These are phyloP conservation scores for Pyracantha coccinea DNA, from an alignment of 331 rosid genomes.

Conservation along the genomic window DNA sequence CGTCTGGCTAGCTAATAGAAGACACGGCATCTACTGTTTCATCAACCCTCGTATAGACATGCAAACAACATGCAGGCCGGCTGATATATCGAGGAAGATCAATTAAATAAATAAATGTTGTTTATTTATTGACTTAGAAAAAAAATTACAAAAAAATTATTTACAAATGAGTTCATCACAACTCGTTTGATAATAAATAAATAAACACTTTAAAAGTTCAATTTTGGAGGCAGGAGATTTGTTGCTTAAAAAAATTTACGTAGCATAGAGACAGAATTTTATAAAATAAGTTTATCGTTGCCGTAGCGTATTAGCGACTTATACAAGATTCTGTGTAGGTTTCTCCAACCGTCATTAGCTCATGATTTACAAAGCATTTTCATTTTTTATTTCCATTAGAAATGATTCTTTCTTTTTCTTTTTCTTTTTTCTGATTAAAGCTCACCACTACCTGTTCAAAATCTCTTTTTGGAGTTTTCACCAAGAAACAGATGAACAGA, in stretches of 20 bases:
- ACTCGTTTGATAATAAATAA: too few relatives aligned
- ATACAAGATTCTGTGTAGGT: too few relatives aligned
- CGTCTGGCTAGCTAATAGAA: neutral
- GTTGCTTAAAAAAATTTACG: too few relatives aligned
- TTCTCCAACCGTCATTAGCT: constrained; percentile 28
- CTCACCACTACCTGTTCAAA: neutral
- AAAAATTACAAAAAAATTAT: too few relatives aligned
- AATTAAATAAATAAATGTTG: neutral
- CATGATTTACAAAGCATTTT: neutral
- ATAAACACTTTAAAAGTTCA: too few relatives aligned
- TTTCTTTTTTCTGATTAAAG: neutral
- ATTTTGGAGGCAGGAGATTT: too few relatives aligned
- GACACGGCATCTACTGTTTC: neutral
- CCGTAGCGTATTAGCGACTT: too few relatives aligned
- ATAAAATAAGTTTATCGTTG: too few relatives aligned
- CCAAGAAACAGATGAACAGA: too few relatives aligned
- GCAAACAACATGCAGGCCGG: constrained; percentile 5
- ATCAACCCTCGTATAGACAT: neutral
- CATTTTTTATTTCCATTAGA: neutral
- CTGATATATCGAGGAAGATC: neutral
- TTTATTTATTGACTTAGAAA: neutral
- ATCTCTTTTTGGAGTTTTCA: neutral
- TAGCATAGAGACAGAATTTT: too few relatives aligned
- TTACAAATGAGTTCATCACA: too few relatives aligned
- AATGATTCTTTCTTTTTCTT: too few relatives aligned